phyloP scores from a whole-genome alignment of 2,329 filamentous ascomycete genomes.

The Trichoderma sp. region DNA sequence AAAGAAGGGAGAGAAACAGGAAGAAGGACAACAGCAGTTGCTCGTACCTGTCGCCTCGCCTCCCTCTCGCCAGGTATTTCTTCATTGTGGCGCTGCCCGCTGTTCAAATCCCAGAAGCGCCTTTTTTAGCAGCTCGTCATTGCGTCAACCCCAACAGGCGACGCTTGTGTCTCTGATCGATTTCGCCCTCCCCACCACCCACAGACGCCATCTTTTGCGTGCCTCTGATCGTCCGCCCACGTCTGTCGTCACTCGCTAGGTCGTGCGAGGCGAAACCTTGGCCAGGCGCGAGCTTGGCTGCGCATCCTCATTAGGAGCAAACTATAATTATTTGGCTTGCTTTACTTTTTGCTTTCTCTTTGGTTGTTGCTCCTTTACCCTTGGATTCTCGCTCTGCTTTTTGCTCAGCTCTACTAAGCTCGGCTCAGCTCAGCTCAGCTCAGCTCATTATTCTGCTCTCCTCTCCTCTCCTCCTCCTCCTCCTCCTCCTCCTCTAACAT shows the following conservation, averaged over 20 bases:
- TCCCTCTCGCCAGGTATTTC: neutral
- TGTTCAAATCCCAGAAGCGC: neutral
- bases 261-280: conserved; percentile 22
- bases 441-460: neutral
- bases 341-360: neutral
- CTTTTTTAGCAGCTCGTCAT: neutral
- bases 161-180: conserved; percentile 8
- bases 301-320: conserved; percentile 9
- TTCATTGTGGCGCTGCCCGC: neutral
- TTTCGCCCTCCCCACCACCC: conserved; percentile 15
- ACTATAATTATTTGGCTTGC: conserved; percentile 18
- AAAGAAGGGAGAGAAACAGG: neutral
- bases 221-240: conserved; percentile 9
- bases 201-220: conserved; percentile 14
- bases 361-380: neutral
- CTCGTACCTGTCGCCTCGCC: neutral
- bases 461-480: neutral
- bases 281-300: conserved; percentile 5
- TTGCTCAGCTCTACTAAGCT: neutral
- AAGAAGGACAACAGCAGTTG: neutral
- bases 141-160: conserved; percentile 14
- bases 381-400: neutral
- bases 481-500: conserved; percentile 17
- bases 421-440: neutral
- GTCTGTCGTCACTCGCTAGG: conserved; percentile 18